These are phyloP conservation scores for Aspergillus viridinutans DNA, from an alignment of 2,329 filamentous ascomycete species.

Conservation along the genomic window DNA sequence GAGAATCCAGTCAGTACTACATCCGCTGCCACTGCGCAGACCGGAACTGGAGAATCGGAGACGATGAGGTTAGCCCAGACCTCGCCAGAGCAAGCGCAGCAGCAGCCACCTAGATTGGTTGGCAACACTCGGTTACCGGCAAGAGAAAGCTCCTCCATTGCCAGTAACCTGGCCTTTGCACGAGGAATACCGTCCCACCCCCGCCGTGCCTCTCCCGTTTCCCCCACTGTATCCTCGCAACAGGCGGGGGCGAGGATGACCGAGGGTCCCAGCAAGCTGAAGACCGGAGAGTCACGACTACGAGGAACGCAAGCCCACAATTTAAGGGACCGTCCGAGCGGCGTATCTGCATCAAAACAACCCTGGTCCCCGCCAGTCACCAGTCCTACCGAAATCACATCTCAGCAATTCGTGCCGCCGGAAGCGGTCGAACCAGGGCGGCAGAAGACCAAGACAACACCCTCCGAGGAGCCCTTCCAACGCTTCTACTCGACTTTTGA, in stretches of 20 bases:
- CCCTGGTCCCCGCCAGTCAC: constrained; percentile 32
- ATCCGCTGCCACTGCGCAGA: constrained; percentile 14
- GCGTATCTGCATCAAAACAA: constrained; percentile 24
- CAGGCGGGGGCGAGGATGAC: constrained; percentile 68
- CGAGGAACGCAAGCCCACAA: constrained; percentile 15
- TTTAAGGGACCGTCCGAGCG: constrained; percentile 23
- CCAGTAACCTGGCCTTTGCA: constrained; percentile 80
- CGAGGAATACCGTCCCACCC: constrained; percentile 64
- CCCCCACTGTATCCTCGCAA: constrained; percentile 68
- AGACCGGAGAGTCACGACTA: constrained; percentile 27
- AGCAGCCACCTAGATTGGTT: constrained; percentile 38
- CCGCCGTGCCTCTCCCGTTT: constrained; percentile 61
- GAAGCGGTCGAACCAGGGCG: constrained; percentile 25
- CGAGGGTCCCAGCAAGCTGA: constrained; percentile 45
- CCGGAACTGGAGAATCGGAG: constrained; percentile 14
- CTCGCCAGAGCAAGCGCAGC: constrained; percentile 27
- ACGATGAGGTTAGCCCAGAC: constrained; percentile 20
- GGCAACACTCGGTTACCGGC: constrained; percentile 46
- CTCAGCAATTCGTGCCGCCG: constrained; percentile 29
- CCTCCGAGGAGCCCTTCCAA: constrained; percentile 72
- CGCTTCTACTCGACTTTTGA: constrained; percentile 92
- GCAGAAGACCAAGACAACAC: constrained; percentile 15
- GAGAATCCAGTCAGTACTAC: constrained; percentile 42
- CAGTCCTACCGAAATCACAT: constrained; percentile 32
- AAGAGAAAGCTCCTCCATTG: constrained; percentile 77